phyloP scores from a whole-genome alignment of 305 asterid genomes.

The Fraxinus platypoda region DNA sequence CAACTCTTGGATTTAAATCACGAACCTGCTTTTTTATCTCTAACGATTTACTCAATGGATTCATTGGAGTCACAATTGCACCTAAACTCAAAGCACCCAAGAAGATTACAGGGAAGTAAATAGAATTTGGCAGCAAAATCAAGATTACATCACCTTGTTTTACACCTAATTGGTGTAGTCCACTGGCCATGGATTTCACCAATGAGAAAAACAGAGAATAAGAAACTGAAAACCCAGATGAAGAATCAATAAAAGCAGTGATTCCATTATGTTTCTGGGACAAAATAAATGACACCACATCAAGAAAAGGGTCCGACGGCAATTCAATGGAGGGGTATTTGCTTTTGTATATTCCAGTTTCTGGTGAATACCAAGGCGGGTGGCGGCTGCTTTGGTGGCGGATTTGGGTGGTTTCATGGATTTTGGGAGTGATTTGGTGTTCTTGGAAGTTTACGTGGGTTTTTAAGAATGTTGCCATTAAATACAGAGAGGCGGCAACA shows the following conservation, averaged over 20 bases:
- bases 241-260: slow-evolving; percentile 61
- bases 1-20: slow-evolving; percentile 52
- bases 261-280: slow-evolving; percentile 59
- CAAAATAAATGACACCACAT: slow-evolving; percentile 65
- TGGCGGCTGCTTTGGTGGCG: slow-evolving; percentile 11
- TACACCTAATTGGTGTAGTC: slow-evolving; percentile 63
- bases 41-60: slow-evolving; percentile 54
- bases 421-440: not conserved
- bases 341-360: slow-evolving; percentile 70
- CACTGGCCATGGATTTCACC: slow-evolving; percentile 68
- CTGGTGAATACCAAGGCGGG: slow-evolving; percentile 54
- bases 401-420: slow-evolving; percentile 1
- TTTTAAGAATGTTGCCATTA: slow-evolving; percentile 39
- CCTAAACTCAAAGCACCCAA: slow-evolving; percentile 71
- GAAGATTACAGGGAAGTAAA: slow-evolving; percentile 56
- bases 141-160: slow-evolving; percentile 59
- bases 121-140: slow-evolving; percentile 59
- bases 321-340: slow-evolving; percentile 45
- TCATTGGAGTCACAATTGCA: slow-evolving; percentile 61
- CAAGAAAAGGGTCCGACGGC: slow-evolving; percentile 63
- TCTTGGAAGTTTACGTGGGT: slow-evolving; percentile 24
- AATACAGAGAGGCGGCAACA: slow-evolving; percentile 4
- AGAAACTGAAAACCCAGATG: slow-evolving; percentile 53
- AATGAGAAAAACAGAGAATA: slow-evolving; percentile 47
- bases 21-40: slow-evolving; percentile 59